phyloP scores from a whole-genome alignment of 1,139 yeast species.

The Williopsis jadinii region DNA sequence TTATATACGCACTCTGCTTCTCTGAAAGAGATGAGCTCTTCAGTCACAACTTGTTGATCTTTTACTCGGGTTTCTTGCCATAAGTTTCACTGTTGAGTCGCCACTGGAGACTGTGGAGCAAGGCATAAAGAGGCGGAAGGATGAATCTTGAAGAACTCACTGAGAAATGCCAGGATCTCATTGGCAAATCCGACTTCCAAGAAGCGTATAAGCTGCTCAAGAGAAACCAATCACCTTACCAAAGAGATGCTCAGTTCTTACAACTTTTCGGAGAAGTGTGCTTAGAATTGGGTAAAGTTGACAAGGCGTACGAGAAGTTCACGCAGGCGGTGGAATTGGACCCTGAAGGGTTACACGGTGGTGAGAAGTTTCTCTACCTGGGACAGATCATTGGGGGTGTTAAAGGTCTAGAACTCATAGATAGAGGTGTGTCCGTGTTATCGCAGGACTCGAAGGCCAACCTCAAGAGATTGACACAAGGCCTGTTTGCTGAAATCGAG shows the following conservation, averaged over 20 bases:
- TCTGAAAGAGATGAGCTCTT: background rate
- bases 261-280: conserved; percentile 67
- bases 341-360: conserved; percentile 54
- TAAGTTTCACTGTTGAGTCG: background rate
- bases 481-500: conserved; percentile 80
- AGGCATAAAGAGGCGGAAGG: background rate
- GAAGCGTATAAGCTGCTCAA: conserved; percentile 34
- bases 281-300: conserved; percentile 73
- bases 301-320: conserved; percentile 64
- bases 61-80: background rate
- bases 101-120: background rate
- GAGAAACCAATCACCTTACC: conserved; percentile 21
- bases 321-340: conserved; percentile 63
- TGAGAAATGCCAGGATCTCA: conserved; percentile 27
- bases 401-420: conserved; percentile 64
- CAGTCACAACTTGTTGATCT: background rate
- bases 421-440: conserved; percentile 48
- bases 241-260: conserved; percentile 29
- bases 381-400: conserved; percentile 87
- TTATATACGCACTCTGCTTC: no score
- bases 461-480: conserved; percentile 51
- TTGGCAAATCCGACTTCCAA: conserved; percentile 29
- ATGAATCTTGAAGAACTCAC: conserved; percentile 11
- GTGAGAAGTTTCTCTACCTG: conserved; percentile 78
- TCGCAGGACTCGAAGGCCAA: conserved; percentile 20